phyloP scores from a whole-genome alignment of 805 yeast genomes.

The Myxozyma lipomycoides region DNA sequence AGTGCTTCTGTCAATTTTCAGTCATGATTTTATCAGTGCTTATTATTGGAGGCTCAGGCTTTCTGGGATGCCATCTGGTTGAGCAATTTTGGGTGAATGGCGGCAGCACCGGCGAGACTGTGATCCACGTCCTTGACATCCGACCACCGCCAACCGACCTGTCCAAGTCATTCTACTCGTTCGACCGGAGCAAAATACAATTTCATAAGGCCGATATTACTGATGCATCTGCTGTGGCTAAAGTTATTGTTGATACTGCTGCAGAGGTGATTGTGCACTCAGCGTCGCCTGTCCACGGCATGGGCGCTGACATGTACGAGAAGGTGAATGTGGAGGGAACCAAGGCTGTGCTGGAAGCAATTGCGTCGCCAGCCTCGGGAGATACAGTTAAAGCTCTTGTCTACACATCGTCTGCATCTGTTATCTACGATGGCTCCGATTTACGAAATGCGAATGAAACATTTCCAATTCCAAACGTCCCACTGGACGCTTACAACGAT shows the following conservation, averaged over 20 bases:
- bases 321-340: conserved; percentile 93
- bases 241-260: conserved; percentile 54
- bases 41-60: conserved; percentile 94
- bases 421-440: conserved; percentile 92
- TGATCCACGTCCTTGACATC: conserved; percentile 83
- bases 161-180: conserved; percentile 65
- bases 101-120: conserved; percentile 52
- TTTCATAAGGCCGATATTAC: conserved; percentile 85
- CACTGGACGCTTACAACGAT: conserved; percentile 96
- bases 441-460: conserved; percentile 87
- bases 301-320: conserved; percentile 73
- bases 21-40: conserved; percentile 51
- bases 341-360: conserved; percentile 53
- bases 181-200: conserved; percentile 50
- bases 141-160: conserved; percentile 71
- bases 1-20: too few relatives aligned
- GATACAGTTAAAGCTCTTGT: conserved; percentile 60
- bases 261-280: conserved; percentile 87
- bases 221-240: conserved; percentile 50
- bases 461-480: conserved; percentile 85
- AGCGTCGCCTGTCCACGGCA: conserved; percentile 94
- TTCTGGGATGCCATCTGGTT: conserved; percentile 84
- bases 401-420: conserved; percentile 97
- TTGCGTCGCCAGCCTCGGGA: conserved; percentile 23
- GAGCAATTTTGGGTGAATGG: conserved; percentile 67